Conservation (phyloP, 805 yeast species). For the Starmera amethionina region DNA sequence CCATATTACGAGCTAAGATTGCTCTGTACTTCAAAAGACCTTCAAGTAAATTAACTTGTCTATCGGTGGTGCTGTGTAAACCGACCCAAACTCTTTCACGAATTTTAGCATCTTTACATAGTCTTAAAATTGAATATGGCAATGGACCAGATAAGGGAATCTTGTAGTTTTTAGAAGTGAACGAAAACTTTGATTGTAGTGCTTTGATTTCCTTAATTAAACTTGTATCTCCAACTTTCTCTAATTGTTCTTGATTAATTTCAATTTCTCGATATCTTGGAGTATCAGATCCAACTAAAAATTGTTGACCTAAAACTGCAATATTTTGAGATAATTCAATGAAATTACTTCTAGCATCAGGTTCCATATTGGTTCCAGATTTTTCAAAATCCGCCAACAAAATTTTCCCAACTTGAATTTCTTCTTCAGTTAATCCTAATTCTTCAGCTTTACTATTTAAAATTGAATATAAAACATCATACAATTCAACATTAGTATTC, state of each 20-base stretch:
- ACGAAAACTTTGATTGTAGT: constrained; percentile 1
- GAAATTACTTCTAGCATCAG: constrained; percentile 54
- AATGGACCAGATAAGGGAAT: constrained; percentile 54
- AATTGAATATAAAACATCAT: constrained; percentile 46
- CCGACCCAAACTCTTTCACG: constrained; percentile 69
- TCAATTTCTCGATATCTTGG: constrained; percentile 9
- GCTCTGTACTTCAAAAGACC: constrained; percentile 57
- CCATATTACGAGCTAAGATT: constrained; percentile 62
- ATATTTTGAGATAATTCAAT: constrained; percentile 74
- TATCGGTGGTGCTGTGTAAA: constrained; percentile 51
- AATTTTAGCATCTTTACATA: constrained; percentile 43
- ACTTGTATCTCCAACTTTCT: constrained; percentile 12
- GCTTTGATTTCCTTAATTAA: constrained; percentile 8
- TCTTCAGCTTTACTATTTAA: constrained; percentile 27
- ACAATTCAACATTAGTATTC: constrained; percentile 74
- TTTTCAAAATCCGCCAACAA: constrained; percentile 78
- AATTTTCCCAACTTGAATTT: constrained; percentile 70
- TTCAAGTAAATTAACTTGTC: constrained; percentile 53
- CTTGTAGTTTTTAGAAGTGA: constrained; percentile 29
- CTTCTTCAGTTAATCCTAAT: constrained; percentile 52
- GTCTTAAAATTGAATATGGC: constrained; percentile 55
- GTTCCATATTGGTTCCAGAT: constrained; percentile 77
- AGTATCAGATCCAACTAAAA: constrained; percentile 26
- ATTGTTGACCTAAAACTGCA: constrained; percentile 72
- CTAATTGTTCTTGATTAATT: constrained; percentile 13